Evolutionary conservation across 495 filamentous ascomycete genomes (phyloP).

Genomic region (Penicillium arizonense): DNA sequence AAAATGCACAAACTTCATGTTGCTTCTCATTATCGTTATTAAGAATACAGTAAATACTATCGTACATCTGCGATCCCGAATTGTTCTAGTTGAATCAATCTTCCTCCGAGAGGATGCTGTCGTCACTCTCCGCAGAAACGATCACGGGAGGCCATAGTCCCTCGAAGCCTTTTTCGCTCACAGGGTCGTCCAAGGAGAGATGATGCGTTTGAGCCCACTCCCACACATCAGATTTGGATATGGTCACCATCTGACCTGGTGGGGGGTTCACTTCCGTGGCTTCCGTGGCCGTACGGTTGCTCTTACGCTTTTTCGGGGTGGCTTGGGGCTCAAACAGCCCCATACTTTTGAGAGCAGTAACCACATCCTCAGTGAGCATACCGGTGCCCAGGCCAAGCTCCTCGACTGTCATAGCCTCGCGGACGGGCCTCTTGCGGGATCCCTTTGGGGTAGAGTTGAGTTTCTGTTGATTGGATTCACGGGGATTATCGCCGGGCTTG

Average conservation of each 20-base stretch:
- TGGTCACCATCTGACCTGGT: conserved; percentile 32
- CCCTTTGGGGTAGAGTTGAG: conserved; percentile 25
- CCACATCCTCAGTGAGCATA: conserved; percentile 78
- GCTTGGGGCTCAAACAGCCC: conserved; percentile 62
- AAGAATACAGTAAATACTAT: conserved; percentile 13
- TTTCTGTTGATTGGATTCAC: conserved; percentile 27
- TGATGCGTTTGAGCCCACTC: conserved; percentile 44
- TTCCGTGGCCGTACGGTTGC: conserved; percentile 18
- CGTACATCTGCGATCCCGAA: background rate
- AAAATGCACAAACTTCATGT: conserved; percentile 30
- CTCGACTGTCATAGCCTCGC: conserved; percentile 49
- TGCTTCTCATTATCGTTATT: conserved; percentile 10
- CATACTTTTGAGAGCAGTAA: conserved; percentile 76
- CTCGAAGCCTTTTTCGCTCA: conserved; percentile 48
- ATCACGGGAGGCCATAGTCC: conserved; percentile 27
- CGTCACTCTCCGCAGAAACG: conserved; percentile 7
- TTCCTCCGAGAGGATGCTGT: conserved; percentile 9
- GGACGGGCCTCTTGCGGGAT: conserved; percentile 33
- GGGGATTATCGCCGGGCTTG: conserved; percentile 19
- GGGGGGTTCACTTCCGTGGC: conserved; percentile 25
- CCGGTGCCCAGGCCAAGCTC: conserved; percentile 66
- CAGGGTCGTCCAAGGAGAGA: conserved; percentile 44
- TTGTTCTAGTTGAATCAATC: conserved; percentile 7
- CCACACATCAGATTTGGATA: conserved; percentile 45
- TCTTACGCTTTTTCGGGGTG: conserved; percentile 41